Evolutionary conservation across 2,329 filamentous ascomycete species (phyloP).

Genomic region (Fonsecaea pedrosoi): DNA sequence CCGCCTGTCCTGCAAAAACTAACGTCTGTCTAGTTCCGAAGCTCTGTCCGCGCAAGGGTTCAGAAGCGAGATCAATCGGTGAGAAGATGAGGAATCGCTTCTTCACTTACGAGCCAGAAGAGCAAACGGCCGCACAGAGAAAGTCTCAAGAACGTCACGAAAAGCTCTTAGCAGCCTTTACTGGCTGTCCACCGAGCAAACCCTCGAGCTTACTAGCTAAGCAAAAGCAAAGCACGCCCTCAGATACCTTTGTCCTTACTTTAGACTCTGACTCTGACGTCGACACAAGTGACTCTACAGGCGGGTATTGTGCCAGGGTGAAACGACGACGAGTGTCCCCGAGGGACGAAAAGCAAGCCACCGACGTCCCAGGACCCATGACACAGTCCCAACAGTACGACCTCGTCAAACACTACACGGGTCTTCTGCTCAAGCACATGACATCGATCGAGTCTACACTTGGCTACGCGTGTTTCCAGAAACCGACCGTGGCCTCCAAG

Average conservation of each 20-base stretch:
- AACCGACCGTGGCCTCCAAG: neutral
- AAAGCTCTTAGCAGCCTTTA: neutral
- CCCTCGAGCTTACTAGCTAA: neutral
- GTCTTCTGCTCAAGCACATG: neutral
- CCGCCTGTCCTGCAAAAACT: neutral
- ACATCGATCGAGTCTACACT: neutral
- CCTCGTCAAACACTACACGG: neutral
- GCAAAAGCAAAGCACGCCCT: neutral
- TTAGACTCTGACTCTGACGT: neutral
- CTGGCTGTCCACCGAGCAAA: neutral
- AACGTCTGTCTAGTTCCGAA: neutral
- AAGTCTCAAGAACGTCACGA: neutral
- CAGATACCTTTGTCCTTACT: neutral
- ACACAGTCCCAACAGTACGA: neutral
- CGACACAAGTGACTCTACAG: neutral
- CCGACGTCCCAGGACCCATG: neutral
- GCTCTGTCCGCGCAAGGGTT: neutral
- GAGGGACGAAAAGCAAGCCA: neutral
- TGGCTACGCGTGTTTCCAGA: neutral
- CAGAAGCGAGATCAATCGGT: neutral
- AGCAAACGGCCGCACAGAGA: neutral
- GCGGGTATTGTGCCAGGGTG: neutral
- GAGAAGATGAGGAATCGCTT: neutral
- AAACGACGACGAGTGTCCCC: neutral
- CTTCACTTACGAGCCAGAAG: neutral